Conservation (phyloP, 2,329 filamentous ascomycete genomes). For the Trichoderma polysporum region DNA sequence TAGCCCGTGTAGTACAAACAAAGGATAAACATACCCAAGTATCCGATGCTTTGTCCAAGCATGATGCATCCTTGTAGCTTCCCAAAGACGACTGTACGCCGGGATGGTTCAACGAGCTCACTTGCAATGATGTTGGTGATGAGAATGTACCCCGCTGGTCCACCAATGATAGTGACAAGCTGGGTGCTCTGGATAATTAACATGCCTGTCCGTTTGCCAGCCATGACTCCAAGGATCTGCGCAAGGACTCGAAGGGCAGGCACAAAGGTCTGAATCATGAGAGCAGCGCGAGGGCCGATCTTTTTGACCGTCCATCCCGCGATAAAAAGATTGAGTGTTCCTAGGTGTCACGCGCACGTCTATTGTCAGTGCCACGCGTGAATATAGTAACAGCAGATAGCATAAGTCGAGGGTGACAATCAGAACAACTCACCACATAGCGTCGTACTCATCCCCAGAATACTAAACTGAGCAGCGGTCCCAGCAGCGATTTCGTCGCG, state of each 20-base stretch:
- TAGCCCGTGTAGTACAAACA: neutral
- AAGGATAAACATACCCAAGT: constrained; percentile 43
- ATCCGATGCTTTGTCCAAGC: constrained; percentile 64
- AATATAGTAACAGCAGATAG: neutral
- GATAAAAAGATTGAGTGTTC: constrained; percentile 64
- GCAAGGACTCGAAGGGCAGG: constrained; percentile 62
- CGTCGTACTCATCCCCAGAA: constrained; percentile 66
- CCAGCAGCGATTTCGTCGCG: constrained; percentile 62
- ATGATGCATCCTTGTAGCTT: constrained; percentile 65
- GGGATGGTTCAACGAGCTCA: constrained; percentile 59
- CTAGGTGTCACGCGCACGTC: constrained; percentile 15
- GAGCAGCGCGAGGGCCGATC: constrained; percentile 61
- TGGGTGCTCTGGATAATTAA: constrained; percentile 67
- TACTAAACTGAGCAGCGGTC: constrained; percentile 62
- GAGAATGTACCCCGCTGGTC: constrained; percentile 67
- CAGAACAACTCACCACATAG: constrained; percentile 52
- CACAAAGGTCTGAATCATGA: constrained; percentile 63
- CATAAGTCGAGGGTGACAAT: neutral
- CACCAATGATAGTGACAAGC: constrained; percentile 66
- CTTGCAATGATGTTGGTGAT: constrained; percentile 68
- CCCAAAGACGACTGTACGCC: constrained; percentile 65
- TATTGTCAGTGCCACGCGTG: neutral
- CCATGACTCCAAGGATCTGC: constrained; percentile 64
- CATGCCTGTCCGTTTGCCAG: constrained; percentile 63
- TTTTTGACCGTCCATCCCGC: constrained; percentile 66